A percentile compares a stretch with the other conserved stretches of the same genome.
These are phyloP conservation scores for Colletotrichum orbiculare DNA, from an alignment of 2,329 filamentous ascomycete species.

Conservation along the genomic window DNA sequence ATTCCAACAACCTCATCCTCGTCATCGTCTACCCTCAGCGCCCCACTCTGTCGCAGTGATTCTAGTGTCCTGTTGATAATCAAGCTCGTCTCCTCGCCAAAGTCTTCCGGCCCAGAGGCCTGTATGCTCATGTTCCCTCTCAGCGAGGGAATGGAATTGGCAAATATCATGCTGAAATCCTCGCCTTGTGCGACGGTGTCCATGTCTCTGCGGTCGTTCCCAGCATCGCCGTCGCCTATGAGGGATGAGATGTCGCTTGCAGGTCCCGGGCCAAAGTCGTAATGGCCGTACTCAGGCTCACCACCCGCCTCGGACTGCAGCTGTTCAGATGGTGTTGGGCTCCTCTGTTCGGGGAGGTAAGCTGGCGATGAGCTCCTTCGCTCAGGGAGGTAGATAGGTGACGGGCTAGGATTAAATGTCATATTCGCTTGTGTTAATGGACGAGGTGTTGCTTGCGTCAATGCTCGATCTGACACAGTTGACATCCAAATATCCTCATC, in stretches of 20 bases:
- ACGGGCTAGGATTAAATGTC: slow-evolving; percentile 3
- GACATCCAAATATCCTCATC: slow-evolving; percentile 61
- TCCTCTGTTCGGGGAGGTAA: slow-evolving; percentile 14
- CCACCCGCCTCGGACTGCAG: slow-evolving; percentile 27
- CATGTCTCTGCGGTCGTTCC: slow-evolving; percentile 41
- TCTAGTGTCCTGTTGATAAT: slow-evolving; percentile 68
- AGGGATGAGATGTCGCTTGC: slow-evolving; percentile 32
- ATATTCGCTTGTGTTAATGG: slow-evolving; percentile 34
- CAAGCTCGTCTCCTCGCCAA: slow-evolving; percentile 66
- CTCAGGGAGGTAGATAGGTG: slow-evolving; percentile 1
- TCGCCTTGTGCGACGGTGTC: slow-evolving; percentile 62
- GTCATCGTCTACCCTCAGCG: slow-evolving; percentile 31
- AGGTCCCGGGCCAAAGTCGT: slow-evolving; percentile 31
- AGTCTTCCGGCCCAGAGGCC: slow-evolving; percentile 52
- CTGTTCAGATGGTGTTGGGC: slow-evolving; percentile 27
- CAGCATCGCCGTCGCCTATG: slow-evolving; percentile 37
- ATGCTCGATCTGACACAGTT: slow-evolving; percentile 43
- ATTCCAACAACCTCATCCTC: slow-evolving; percentile 32
- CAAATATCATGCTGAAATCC: slow-evolving; percentile 70
- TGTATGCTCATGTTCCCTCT: slow-evolving; percentile 53
- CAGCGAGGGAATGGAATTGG: slow-evolving; percentile 64
- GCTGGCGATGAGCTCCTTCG: not conserved
- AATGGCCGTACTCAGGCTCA: slow-evolving; percentile 25
- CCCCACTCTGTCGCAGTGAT: slow-evolving; percentile 54
- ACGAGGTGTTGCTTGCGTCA: slow-evolving; percentile 50